Evolutionary conservation across 2,329 filamentous ascomycete species (phyloP), one percentile per base, ranked within the genome.

Genomic region (Cladophialophora immunda): DNA sequence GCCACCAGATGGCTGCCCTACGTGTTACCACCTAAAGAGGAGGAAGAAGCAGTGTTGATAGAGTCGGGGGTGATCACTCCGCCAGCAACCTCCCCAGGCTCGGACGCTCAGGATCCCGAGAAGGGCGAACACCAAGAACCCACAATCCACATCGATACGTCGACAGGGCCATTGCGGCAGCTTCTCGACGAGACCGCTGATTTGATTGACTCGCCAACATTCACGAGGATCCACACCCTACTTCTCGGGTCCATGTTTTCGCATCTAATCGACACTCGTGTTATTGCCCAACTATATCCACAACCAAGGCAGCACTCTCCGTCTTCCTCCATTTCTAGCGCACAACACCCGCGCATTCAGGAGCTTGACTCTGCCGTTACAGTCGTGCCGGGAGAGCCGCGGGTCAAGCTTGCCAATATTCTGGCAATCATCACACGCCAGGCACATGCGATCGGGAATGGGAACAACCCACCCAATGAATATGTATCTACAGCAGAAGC

Each of bases 171-270:
- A 1, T 87, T 99, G 64, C 89, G 94, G 64, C 90, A 92, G 65
- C 86, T 99, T 22, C 87, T 99, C 1, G 94, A 99, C 77, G 95
- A 99, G 82, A 98, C 95, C 1, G 92, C 94, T 45, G 95, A 99
- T 77, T 86, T 99, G 27, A 90, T 98, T 75, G 95, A 99, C 76
- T 97, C 95, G 1, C 95, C 95, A 0, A 87, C 92, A 38, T 98
- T 98, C 79, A 87, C 90, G 0, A 90, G 93, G 74, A 93, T 99
- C 38, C 85, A 97, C 53, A 92, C 91, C 1, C 88, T 92, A 65
- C 86, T 97, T 64, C 90, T 98, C 67, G 94, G 98, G 77, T 87
- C 93, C 54, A 91, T 90, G 62, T 99, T 97, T 81, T 91, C 91
- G 2, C 87, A 90, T 27, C 86, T 99, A 17, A 86, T 97, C 29